phyloP scores from a whole-genome alignment of 345 rosid genomes.

The Linum lewisii region DNA sequence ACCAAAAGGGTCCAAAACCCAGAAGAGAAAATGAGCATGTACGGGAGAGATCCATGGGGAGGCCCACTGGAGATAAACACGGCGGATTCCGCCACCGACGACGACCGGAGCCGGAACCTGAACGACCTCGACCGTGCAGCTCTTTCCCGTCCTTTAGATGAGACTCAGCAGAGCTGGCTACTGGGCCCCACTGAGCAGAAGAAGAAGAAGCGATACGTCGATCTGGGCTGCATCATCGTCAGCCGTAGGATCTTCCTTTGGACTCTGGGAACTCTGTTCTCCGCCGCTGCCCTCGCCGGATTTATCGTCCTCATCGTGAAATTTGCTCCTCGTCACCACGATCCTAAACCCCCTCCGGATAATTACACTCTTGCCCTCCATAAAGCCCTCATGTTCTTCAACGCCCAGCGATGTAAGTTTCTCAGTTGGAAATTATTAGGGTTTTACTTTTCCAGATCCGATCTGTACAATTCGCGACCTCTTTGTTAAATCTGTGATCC shows the following conservation, averaged over 20 bases:
- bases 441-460: background rate
- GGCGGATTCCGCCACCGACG: slow-evolving; percentile 94
- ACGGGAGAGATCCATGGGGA: slow-evolving; percentile 98
- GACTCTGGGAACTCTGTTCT: slow-evolving; percentile 66
- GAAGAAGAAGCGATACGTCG: slow-evolving; percentile 90
- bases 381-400: slow-evolving; percentile 98
- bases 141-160: slow-evolving; percentile 69
- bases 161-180: slow-evolving; percentile 99
- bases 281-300: slow-evolving; percentile 55
- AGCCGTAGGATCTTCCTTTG: slow-evolving; percentile 93
- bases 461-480: background rate
- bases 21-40: slow-evolving; percentile 37
- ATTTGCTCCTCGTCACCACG: slow-evolving; percentile 72
- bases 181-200: slow-evolving; percentile 86
- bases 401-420: slow-evolving; percentile 71
- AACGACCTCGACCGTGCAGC: slow-evolving; percentile 84
- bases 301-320: slow-evolving; percentile 71
- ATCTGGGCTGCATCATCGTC: slow-evolving; percentile 90
- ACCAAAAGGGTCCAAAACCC: background rate
- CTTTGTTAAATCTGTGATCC: background rate
- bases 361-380: slow-evolving; percentile 86
- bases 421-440: background rate
- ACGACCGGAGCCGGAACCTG: slow-evolving; percentile 80
- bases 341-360: slow-evolving; percentile 44
- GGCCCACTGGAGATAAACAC: slow-evolving; percentile 91